Conservation (phyloP, 176 grass and related monocot genomes). For the Chrysopogon serrulatus region DNA sequence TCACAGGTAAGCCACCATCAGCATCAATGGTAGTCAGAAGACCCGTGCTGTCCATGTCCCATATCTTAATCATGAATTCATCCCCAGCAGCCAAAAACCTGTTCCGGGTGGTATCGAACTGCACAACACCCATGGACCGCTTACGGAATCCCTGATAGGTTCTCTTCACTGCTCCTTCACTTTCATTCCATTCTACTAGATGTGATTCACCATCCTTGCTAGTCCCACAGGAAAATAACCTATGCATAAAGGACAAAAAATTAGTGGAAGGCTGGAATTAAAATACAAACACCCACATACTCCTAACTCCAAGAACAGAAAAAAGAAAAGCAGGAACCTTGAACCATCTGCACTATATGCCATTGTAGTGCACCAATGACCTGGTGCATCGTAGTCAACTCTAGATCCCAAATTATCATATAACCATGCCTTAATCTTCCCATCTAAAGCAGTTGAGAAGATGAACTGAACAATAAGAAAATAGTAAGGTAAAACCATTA, state of each 20-base stretch:
- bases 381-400: slow-evolving; percentile 99
- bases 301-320: slow-evolving; percentile 6
- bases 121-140: slow-evolving; percentile 87
- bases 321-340: slow-evolving; percentile 51
- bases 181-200: slow-evolving; percentile 99
- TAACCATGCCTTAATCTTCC: slow-evolving; percentile 99
- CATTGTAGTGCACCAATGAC: slow-evolving; percentile 99
- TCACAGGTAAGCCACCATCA: slow-evolving; percentile 86
- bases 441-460: slow-evolving; percentile 98
- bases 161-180: slow-evolving; percentile 94
- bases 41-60: slow-evolving; percentile 97
- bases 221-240: slow-evolving; percentile 98
- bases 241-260: slow-evolving; percentile 19
- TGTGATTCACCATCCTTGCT: slow-evolving; percentile 99
- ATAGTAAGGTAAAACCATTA: slow-evolving; percentile 8
- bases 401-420: slow-evolving; percentile 99
- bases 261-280: not conserved
- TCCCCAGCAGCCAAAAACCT: slow-evolving; percentile 94
- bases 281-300: slow-evolving; percentile 10
- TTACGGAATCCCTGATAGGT: slow-evolving; percentile 96
- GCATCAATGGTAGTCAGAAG: slow-evolving; percentile 92
- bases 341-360: slow-evolving; percentile 97
- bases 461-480: slow-evolving; percentile 66
- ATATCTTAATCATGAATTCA: slow-evolving; percentile 95
- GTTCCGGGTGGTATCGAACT: slow-evolving; percentile 95